Base-by-base conservation (phyloP, 2,329 filamentous ascomycete species). In the Epichloe bromicola region DNA sequence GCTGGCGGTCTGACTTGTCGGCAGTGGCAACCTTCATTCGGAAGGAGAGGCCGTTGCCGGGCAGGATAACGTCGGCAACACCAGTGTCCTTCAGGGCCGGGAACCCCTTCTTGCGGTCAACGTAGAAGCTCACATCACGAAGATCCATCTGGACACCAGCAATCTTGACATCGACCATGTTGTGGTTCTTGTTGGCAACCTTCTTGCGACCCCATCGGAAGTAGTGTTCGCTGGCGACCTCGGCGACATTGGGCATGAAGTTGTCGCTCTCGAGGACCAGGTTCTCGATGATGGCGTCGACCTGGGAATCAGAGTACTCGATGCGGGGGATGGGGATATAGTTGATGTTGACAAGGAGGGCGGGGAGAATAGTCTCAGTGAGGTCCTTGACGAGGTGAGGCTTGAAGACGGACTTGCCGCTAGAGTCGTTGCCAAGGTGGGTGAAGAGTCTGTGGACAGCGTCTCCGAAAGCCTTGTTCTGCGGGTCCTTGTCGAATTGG, bases 261-360 rank as follows among this genome's bases (percentile, higher is more conserved):
- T 98, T 98, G 74, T 97, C 90, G 57, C 88, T 90, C 72, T 98
- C 93, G 49, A 98, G 79, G 44, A 96, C 85, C 11, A 98, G 74
- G 67, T 98, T 98, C 73, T 98, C 93, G 43, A 98, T 79, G 46
- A 97, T 79, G 46, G 85, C 85, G 67, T 98, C 93, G 48, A 95
- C 75, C 74, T 84, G 81, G 2, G 79, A 76, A 60, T 97, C 93
- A 1, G 82, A 85, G 63, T 89, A 93, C 72, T 98, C 93, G 54
- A 98, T 95, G 51, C 93, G 86, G 20, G 93, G 93, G 47, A 98
- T 80, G 4, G 93, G 89, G 14, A 98, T 79, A 67, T 98, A 98
- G 54, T 88, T 84, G 51, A 93, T 74, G 58, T 83, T 87, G 73
- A 94, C 86, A 57, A 98, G 85, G 50, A 88, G 70, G 11, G 76